Base-by-base conservation (phyloP, 2,329 filamentous ascomycete genomes). In the Westerdykella sp. region DNA sequence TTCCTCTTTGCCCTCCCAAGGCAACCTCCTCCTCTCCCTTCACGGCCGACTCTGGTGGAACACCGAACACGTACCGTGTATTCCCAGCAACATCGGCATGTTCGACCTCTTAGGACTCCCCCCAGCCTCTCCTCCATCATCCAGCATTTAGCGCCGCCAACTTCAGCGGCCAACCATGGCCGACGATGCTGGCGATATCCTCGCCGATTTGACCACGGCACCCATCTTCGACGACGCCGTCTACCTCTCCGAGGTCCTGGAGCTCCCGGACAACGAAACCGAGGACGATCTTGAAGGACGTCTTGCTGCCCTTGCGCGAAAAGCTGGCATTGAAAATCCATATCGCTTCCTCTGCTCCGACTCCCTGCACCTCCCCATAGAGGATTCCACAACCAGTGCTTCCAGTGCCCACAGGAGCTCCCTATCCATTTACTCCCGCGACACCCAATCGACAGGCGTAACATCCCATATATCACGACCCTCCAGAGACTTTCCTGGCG, bases 161-260 rank as follows among this genome's bases (percentile, higher is more conserved):
- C 32, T 3, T 13, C 32, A 35, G 16, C 10, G 32, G 7, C 45
- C 22, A 39, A 59, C 51, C 51, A 66, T 66, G 63, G 46, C 50
- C 34, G 48, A 49, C 49, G 51, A 45, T 38, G 51, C 42, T 37
- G 54, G 50, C 53, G 54, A 60, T 45, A 38, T 45, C 32, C 34
- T 53, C 34, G 46, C 50, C 39, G 54, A 57, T 42, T 53, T 61
- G 37, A 52, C 46, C 39, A 56, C 55, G 6, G 57, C 56, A 28
- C 55, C 57, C 50, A 62, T 67, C 28, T 65, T 67, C 45, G 62
- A 66, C 51, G 55, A 67, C 43, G 50, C 52, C 34, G 42, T 59
- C 34, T 67, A 63, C 42, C 46, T 50, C 7, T 40, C 51, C n/a
- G 63, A 67, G 41, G 64, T 57, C 5, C 52, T 67, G 18, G 40